Conservation (phyloP, 1,139 yeast species). For the Yamadazyma atlantica region DNA sequence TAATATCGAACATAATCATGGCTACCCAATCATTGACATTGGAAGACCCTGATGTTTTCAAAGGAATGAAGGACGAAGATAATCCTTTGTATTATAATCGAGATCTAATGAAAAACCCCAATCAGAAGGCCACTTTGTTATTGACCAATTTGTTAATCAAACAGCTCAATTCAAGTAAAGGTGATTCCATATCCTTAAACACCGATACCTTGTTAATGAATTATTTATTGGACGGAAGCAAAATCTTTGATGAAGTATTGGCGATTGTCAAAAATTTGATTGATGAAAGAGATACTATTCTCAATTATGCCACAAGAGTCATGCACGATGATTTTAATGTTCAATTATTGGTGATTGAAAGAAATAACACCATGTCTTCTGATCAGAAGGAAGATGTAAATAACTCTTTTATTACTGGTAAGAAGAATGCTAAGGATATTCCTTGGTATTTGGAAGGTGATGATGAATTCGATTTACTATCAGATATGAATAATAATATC, state of each 20-base stretch:
- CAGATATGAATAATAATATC: slow-evolving; percentile 70
- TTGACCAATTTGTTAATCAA: slow-evolving; percentile 46
- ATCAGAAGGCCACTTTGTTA: slow-evolving; percentile 52
- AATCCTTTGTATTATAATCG: slow-evolving; percentile 40
- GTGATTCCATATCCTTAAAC: slow-evolving; percentile 48
- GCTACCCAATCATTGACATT: slow-evolving; percentile 70
- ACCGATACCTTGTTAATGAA: slow-evolving; percentile 46
- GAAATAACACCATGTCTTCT: slow-evolving; percentile 53
- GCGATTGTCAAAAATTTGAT: slow-evolving; percentile 55
- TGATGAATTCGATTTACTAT: slow-evolving; percentile 68
- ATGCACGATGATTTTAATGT: slow-evolving; percentile 73
- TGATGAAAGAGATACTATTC: slow-evolving; percentile 66
- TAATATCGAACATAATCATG: slow-evolving; percentile 59
- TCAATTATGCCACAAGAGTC: slow-evolving; percentile 72
- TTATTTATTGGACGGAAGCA: slow-evolving; percentile 46
- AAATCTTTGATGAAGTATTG: slow-evolving; percentile 44
- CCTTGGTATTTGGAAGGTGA: slow-evolving; percentile 88
- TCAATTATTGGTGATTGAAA: slow-evolving; percentile 58
- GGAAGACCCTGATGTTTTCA: slow-evolving; percentile 72
- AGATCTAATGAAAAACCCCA: slow-evolving; percentile 37
- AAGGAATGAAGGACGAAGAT: slow-evolving; percentile 59
- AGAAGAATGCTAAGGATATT: slow-evolving; percentile 36
- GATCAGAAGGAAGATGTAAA: slow-evolving; percentile 37
- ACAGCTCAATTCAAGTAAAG: slow-evolving; percentile 40
- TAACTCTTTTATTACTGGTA: slow-evolving; percentile 35